Evolutionary conservation across 306 rosid species (phyloP), one percentile per base, ranked within the genome.

Genomic region (Sindora glabra): DNA sequence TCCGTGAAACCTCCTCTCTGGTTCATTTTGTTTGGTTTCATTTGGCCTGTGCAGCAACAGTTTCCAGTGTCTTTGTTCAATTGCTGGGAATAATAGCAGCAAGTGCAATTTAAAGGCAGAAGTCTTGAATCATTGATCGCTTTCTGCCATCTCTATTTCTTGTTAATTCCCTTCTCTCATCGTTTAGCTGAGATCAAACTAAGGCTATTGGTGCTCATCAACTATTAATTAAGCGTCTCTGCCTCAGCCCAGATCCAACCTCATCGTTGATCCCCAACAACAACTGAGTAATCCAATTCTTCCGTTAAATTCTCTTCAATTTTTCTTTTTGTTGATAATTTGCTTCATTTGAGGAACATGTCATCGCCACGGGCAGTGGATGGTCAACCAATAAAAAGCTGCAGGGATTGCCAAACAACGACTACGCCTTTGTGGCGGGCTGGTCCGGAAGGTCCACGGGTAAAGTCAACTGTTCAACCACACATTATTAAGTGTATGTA

Each of bases 381-480:
- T 5, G 44, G 27, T 40, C 49, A 15, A 17, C 9, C 53, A 8
- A 34, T 30, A 62, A 68, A 17, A 47, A 59, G 60, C 54, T 75
- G 80, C 6, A 45, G 40, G 19, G 65, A 59, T 48, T 77, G 79
- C 51, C 70, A 29, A 51, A 59, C 79, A 56, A 73, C 70, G 12
- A 58, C 48, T 18, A 77, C 83, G 1, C 76, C 83, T 14, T 56
- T 73, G 8, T 77, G 83, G 79, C 68, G 79, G 32, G 54, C 63
- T 9, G 83, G 83, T 42, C 83, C 79, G 1, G 73, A 69, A 4
- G 79, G 79, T 10, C 76, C 79, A 21, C 64, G 78, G 62, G 82
- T 68, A 62, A 53, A 39, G 7, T 22, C 54, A 41, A 13, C 4
- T 25, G 3, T 44, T 30, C 40, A 5, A 26, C 23, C 26, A 55